phyloP scores from a whole-genome alignment of 768 basidiomycete species.

The Boletus tylopilopsis region DNA sequence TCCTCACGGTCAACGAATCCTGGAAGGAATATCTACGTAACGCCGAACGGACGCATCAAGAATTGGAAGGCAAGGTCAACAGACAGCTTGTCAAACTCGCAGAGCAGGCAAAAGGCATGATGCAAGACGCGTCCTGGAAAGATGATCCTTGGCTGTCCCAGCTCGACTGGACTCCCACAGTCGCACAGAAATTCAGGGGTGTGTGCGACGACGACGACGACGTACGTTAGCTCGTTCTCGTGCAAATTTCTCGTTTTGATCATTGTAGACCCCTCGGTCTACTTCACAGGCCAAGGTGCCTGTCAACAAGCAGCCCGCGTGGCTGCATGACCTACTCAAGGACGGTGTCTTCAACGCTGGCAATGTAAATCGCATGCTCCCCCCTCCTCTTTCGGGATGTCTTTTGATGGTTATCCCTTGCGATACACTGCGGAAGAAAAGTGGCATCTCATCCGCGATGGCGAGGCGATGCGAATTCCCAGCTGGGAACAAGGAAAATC shows the following conservation, averaged over 20 bases:
- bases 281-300: neutral
- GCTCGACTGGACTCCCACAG: conserved; percentile 93
- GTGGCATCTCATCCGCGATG: conserved; percentile 58
- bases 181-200: conserved; percentile 65
- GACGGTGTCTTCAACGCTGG: conserved; percentile 39
- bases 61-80: conserved; percentile 63
- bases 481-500: conserved; percentile 56
- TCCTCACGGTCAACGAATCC: conserved; percentile 83
- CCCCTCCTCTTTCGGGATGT: conserved; percentile 61
- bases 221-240: conserved; percentile 16
- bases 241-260: neutral
- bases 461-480: conserved; percentile 47
- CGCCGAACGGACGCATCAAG: conserved; percentile 74
- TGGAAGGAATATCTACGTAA: conserved; percentile 82
- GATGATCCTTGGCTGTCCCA: conserved; percentile 83
- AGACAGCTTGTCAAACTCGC: conserved; percentile 66
- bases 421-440: conserved; percentile 48
- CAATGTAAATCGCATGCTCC: conserved; percentile 49
- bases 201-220: conserved; percentile 27
- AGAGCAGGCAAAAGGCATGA: conserved; percentile 46
- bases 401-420: conserved; percentile 60
- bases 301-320: conserved; percentile 40
- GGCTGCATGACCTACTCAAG: conserved; percentile 50
- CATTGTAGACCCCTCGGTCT: conserved; percentile 3
- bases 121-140: conserved; percentile 54